These are phyloP conservation scores for Lactarius indigo DNA, from an alignment of 768 basidiomycete genomes.

Conservation along the genomic window DNA sequence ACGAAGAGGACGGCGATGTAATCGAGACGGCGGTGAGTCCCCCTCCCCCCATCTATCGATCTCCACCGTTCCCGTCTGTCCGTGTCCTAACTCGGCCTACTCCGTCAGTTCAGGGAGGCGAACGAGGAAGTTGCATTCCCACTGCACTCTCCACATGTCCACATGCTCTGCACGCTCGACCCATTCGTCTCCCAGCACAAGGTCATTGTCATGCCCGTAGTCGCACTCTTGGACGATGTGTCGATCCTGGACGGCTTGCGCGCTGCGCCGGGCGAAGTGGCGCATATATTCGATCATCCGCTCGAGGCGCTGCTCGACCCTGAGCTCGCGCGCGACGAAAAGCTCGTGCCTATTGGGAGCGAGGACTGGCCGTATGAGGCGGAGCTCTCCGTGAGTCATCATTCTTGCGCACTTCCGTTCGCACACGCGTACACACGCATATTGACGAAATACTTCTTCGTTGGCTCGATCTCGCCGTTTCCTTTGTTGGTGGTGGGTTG, in stretches of 20 bases:
- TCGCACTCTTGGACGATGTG: conserved; percentile 61
- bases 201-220: conserved; percentile 74
- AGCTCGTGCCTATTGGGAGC: conserved; percentile 53
- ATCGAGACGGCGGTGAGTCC: conserved; percentile 70
- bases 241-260: conserved; percentile 48
- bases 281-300: conserved; percentile 76
- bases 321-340: conserved; percentile 40
- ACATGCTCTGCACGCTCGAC: conserved; percentile 56
- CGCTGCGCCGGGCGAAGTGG: conserved; percentile 67
- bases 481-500: background rate
- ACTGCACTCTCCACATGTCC: conserved; percentile 49
- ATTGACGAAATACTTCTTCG: background rate
- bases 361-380: conserved; percentile 80
- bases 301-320: conserved; percentile 71
- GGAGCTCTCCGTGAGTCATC: conserved; percentile 59
- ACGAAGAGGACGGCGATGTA: conserved; percentile 59
- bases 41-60: background rate
- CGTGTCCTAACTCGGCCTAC: background rate
- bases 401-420: background rate
- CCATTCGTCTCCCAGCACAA: conserved; percentile 66
- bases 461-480: background rate
- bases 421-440: background rate
- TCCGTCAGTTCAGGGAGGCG: conserved; percentile 73
- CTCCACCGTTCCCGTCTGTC: background rate
- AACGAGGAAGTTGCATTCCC: conserved; percentile 80